Base-by-base conservation (phyloP, 139 green algal species). In the Yamagishiella unicocca region DNA sequence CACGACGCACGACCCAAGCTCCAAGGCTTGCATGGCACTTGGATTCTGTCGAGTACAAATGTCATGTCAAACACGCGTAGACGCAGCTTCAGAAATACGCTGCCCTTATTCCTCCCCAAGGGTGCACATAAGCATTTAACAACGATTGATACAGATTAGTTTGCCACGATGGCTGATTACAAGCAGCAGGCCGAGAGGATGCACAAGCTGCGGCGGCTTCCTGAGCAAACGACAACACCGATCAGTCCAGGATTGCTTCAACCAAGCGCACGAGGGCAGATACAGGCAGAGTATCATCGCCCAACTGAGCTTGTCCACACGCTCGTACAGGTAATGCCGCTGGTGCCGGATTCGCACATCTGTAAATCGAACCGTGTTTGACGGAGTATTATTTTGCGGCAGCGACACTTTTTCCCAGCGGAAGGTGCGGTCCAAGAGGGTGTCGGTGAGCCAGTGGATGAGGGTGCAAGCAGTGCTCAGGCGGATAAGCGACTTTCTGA, bases 331-430 rank as follows among this genome's bases (percentile, higher is more conserved):
- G 80, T 77, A 43, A 24, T 42, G 27, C 55, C 66, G 17, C 31
- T 68, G 58, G 58, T 68, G 58, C 19, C 31, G 64, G 58, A 5
- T 67, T 9, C 6, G 31, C 21, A 19, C 58, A 33, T n/a, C 5
- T 67, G 58, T 67, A 24, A n/a, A n/a, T n/a, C n/a, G n/a, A n/a
- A n/a, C n/a, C n/a, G n/a, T n/a, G n/a, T 6, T 24, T 53, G 68
- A 76, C 35, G 35, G 33, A 42, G 7, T 14, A 45, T n/a, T 66
- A 40, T 29, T 5, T 70, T 68, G n/a, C 8, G 25, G 64, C 43
- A 86, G 80, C 31, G 64, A 29, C 80, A 86, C 27, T 86, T 33
- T 31, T 86, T 78, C 38, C 80, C 80, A 5, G 64, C 80, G 17
- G 80, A 86, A 42, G 80, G 80, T 6, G 64, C 80, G 4, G 64